A percentile compares a stretch with the other conserved stretches of the same genome.
These are phyloP conservation scores for Fibroporia radiculosa DNA, from an alignment of 768 basidiomycete genomes.

Conservation along the genomic window DNA sequence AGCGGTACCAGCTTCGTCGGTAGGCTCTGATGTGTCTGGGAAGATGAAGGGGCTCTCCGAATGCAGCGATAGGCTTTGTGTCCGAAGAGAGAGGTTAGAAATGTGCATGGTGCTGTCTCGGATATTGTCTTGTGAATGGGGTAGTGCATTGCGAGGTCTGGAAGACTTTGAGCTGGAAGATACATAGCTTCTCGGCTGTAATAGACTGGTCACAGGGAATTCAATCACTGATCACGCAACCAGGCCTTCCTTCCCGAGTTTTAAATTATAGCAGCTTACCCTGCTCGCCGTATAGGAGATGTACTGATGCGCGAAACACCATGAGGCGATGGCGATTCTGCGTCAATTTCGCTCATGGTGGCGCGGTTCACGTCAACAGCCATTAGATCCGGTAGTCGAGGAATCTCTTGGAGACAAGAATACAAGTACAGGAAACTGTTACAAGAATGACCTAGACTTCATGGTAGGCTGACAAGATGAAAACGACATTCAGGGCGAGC, in stretches of 20 bases:
- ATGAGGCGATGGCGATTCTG: conserved; percentile 15
- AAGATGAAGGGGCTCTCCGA: conserved; percentile 33
- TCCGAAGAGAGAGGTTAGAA: conserved; percentile 35
- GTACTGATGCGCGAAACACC: conserved; percentile 11
- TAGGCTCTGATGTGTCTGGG: conserved; percentile 15
- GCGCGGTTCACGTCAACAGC: too few relatives aligned
- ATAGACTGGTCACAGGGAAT: conserved; percentile 32
- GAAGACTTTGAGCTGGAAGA: conserved; percentile 19
- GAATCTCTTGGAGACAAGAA: too few relatives aligned
- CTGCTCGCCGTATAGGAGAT: conserved; percentile 23
- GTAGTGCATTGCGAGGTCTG: conserved; percentile 15
- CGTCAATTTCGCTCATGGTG: conserved; percentile 10
- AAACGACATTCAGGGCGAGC: too few relatives aligned
- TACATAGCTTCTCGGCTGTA: conserved; percentile 46
- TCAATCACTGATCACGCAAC: conserved; percentile 1
- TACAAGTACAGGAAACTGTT: too few relatives aligned
- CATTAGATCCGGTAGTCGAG: too few relatives aligned
- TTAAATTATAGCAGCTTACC: conserved; percentile 19
- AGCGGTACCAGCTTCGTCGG: neutral
- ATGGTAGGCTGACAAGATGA: too few relatives aligned
- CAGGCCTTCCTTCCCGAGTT: neutral
- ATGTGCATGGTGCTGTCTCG: conserved; percentile 61
- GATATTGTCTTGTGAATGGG: conserved; percentile 58
- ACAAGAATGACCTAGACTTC: too few relatives aligned
- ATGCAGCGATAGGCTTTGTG: conserved; percentile 14